These are phyloP conservation scores for Steccherinum ochraceum DNA, from an alignment of 768 basidiomycete genomes.

Conservation along the genomic window DNA sequence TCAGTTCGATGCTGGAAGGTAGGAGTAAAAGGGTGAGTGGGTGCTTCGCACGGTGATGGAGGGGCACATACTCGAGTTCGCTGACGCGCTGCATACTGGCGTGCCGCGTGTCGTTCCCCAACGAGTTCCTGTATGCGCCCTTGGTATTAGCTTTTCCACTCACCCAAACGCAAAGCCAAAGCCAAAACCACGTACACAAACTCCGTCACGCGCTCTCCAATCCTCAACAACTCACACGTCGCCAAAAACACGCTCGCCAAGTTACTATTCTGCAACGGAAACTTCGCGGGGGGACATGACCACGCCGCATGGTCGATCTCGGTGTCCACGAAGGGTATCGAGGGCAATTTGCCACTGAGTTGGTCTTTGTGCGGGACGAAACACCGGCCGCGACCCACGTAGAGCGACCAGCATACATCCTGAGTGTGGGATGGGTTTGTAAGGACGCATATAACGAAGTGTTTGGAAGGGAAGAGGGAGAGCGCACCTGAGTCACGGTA, in stretches of 20 bases:
- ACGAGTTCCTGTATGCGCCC: conserved; percentile 31
- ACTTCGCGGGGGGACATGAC: conserved; percentile 33
- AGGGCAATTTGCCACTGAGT: conserved; percentile 24
- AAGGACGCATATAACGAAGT: background rate
- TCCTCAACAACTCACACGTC: conserved; percentile 41
- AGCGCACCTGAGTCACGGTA: conserved; percentile 43
- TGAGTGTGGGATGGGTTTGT: conserved; percentile 13
- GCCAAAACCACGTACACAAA: conserved; percentile 39
- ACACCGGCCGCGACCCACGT: conserved; percentile 57
- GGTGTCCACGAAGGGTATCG: conserved; percentile 42
- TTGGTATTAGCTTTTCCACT: no score
- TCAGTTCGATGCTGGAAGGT: conserved; percentile 17
- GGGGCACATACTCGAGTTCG: conserved; percentile 41
- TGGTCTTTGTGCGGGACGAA: conserved; percentile 34
- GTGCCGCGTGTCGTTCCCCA: conserved; percentile 35
- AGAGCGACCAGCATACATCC: conserved; percentile 62
- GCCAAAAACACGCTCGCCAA: conserved; percentile 36
- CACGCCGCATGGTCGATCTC: conserved; percentile 46
- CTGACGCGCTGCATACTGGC: conserved; percentile 43
- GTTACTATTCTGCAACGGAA: conserved; percentile 31
- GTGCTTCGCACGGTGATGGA: background rate
- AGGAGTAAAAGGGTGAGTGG: conserved; percentile 1
- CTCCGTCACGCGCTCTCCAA: conserved; percentile 47
- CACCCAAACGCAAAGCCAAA: background rate
- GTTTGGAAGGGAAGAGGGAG: background rate